Evolutionary conservation across 148 eudicot genomes (phyloP).

Genomic region (Silene conica): DNA sequence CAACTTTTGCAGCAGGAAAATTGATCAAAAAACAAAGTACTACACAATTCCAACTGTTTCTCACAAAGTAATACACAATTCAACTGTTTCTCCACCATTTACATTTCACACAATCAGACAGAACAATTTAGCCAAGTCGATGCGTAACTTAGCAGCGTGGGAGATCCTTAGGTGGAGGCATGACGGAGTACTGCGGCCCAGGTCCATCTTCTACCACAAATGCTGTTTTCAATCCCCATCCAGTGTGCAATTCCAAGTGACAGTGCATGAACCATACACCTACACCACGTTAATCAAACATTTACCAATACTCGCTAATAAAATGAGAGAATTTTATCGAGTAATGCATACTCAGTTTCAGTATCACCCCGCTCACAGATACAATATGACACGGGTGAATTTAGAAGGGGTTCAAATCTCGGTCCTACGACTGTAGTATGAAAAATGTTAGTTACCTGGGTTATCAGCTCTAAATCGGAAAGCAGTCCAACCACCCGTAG

Average conservation of each 20-base stretch:
- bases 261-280: slow-evolving; percentile 64
- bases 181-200: slow-evolving; percentile 30
- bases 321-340: neutral
- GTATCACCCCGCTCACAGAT: too few species aligned
- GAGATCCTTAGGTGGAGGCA: slow-evolving; percentile 54
- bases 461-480: slow-evolving; percentile 53
- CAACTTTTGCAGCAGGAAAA: slow-evolving; percentile 25
- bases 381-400: too few species aligned
- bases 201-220: slow-evolving; percentile 52
- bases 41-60: neutral
- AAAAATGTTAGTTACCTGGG: slow-evolving; percentile 37
- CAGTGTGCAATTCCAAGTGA: slow-evolving; percentile 55
- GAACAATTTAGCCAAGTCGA: neutral
- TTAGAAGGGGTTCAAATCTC: too few species aligned
- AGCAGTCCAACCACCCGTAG: slow-evolving; percentile 64
- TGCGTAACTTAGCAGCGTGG: slow-evolving; percentile 32
- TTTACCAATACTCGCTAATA: too few species aligned
- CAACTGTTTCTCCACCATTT: neutral
- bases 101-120: neutral
- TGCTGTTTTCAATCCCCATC: slow-evolving; percentile 56
- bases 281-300: slow-evolving; percentile 13
- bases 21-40: neutral
- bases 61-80: neutral
- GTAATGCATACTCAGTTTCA: too few species aligned
- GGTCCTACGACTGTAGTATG: too few species aligned